Base-by-base conservation (phyloP, 2,329 filamentous ascomycete genomes). In the Epichloe elymi region DNA sequence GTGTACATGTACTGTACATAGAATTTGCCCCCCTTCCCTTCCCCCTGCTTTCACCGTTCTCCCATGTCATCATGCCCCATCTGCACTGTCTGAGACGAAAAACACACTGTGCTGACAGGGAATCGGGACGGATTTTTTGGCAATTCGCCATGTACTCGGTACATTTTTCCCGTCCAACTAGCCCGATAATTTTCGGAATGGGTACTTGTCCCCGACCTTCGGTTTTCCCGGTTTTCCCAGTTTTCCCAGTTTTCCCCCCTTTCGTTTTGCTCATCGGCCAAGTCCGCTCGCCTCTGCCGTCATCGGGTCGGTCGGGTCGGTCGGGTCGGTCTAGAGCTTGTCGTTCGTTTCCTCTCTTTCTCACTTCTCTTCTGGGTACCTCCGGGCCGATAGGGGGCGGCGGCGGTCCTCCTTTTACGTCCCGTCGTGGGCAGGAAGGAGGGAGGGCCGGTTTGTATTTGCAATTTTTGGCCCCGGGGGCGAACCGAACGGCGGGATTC, bases 121-220 rank as follows among this genome's bases (percentile, higher is more conserved):
- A 15, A 15, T 5, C 30, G 19, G 17, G 5, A 39, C 20, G 41
- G 15, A 7, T 10, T 19, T 30, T 19, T 30, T 30, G 11, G 17
- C 6, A 37, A 17, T 43, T 30, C 10, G 41, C 41, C 48, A 33
- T 33, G 48, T 49, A 49, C 26, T 36, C 47, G 39, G 17, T 26
- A 50, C 40, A 36, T 5, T 30, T 49, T 10, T 5, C 37, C 37
- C 46, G 33, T 49, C 23, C 19, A 43, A 38, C n/a, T 33, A 7
- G 23, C 7, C 48, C 48, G 48, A 49, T 42, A 15, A 10, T 44
- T 44, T 49, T 50, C 48, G 48, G 48, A 19, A 43, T 44, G 35
- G 48, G 26, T 30, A 30, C 26, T 3, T 3, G 14, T 33, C 15
- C 30, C 40, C 35, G 33, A 35, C 8, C 30, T 41, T n/a, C 33